Base-by-base conservation (phyloP, 257 asterid species). In the Penstemon eatonii region DNA sequence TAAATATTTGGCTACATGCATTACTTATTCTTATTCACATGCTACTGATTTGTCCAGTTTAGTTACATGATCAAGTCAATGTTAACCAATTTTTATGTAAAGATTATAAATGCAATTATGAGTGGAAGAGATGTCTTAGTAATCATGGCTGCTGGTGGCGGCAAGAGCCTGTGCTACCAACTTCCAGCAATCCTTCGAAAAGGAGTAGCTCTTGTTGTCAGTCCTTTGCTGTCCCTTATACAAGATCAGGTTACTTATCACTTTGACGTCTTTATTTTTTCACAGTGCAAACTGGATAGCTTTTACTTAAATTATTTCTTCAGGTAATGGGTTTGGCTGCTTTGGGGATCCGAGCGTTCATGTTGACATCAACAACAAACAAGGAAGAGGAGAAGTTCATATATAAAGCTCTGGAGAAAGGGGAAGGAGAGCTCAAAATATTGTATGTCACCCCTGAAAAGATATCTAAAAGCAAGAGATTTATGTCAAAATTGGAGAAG, bases 81-180 rank as follows among this genome's bases (percentile, higher is more conserved):
- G 3, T 12, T 13, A 12, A 49, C 0, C 33, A 1, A 5, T 46
- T 59, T 52, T 41, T 62, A 13, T 75, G 55, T 69, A 65, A 84
- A 93, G 99, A 93, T 93, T 55, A 82, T 93, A 57, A 93, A 93
- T 75, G 84, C 96, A 56, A 75, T 85, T 75, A 85, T 93, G 97
- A 81, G 90, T 66, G 82, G 94, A 66, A 90, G 87, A 79, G 97
- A 93, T 74, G 95, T 90, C 73, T 81, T 93, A 56, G 99, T 93
- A 42, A 93, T 93, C 70, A 93, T 90, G 97, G 99, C 99, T 54
- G 99, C 99, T 73, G 97, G 99, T 68, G 99, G 99, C 55, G 99
- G 99, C 66, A 93, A 93, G 85, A 90, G 97, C 77, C 85, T 93
- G 53, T 93, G 99, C 82, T 93, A 93, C 83, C 99, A 93, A 76